Evolutionary conservation across 1,284 basidiomycete genomes (phyloP).

Genomic region (Ceratobasidium sp.): DNA sequence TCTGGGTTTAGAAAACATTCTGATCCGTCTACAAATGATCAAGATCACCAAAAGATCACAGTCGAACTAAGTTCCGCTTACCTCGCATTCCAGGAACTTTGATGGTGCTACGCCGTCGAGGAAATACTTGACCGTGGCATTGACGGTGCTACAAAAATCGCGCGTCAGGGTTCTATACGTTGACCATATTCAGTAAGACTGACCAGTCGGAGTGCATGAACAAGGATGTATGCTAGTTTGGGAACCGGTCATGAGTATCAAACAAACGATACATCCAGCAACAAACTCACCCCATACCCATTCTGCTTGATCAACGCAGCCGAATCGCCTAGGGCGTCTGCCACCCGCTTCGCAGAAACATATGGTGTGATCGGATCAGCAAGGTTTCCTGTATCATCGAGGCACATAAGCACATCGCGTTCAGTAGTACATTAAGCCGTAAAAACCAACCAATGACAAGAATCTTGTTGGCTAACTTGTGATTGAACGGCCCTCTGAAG

Average conservation of each 20-base stretch:
- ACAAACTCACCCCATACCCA: slow-evolving; percentile 30
- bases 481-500: slow-evolving; percentile 14
- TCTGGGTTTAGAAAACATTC: background rate
- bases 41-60: background rate
- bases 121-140: slow-evolving; percentile 22
- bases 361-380: slow-evolving; percentile 38
- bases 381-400: slow-evolving; percentile 9
- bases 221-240: slow-evolving; percentile 31
- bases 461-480: slow-evolving; percentile 23
- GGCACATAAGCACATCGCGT: background rate
- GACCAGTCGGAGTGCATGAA: slow-evolving; percentile 33
- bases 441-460: slow-evolving; percentile 22
- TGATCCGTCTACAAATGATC: background rate
- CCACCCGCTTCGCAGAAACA: slow-evolving; percentile 25
- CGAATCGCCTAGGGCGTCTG: slow-evolving; percentile 25
- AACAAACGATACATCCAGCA: background rate
- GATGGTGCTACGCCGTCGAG: background rate
- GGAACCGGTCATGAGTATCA: background rate
- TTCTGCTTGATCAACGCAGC: slow-evolving; percentile 34
- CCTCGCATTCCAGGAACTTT: slow-evolving; percentile 1
- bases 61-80: background rate
- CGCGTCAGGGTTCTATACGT: background rate
- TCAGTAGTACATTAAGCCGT: background rate
- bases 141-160: slow-evolving; percentile 2
- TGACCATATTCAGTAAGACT: too few species aligned